Evolutionary conservation across 129 eudicot species (phyloP), one percentile per base, ranked within the genome.

Genomic region (Heracleum sosnowskyi): DNA sequence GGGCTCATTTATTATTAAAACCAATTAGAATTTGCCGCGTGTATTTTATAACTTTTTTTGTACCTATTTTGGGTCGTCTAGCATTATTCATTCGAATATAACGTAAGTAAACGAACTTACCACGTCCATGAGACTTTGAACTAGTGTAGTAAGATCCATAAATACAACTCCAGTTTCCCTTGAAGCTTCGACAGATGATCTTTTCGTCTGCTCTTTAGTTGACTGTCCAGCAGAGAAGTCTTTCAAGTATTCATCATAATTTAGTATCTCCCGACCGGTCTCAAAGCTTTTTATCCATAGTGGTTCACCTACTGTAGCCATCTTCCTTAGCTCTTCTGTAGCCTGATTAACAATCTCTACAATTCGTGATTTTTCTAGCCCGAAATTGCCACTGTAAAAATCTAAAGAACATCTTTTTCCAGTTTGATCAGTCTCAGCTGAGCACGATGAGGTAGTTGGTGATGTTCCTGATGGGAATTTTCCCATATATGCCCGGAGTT

Each of bases 241-340:
- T 51, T 83, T 90, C 83, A 76, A 34, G 81, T 96, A 96, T 78
- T 92, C 97, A 77, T 92, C 99, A 69, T 96, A 96, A 77, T 96
- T 96, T 51, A 96, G 97, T 73, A 96, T 90, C 75, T 96, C 97
- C 5, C 97, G 83, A 1, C 97, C 99, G 8, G 97, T 96, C 70
- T 96, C 99, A 53, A 88, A 78, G 85, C 99, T 92, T 64, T 80
- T 80, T 15, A 96, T 81, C 99, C 99, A 96, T 82, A 96, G 75
- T 11, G 99, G 97, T 53, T 96, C 95, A 20, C 87, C 88, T 12
- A 79, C 84, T 62, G 81, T 82, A 31, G 97, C 97, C 97, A 96
- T 96, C 82, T 82, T 88, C 39, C 47, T 78, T 15, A 96, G 87
- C 83, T 96, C 97, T 28, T 90, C 97, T 78, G 78, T n/a, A 46